phyloP scores from a whole-genome alignment of 768 basidiomycete species.

The Termitomyces sp. region DNA sequence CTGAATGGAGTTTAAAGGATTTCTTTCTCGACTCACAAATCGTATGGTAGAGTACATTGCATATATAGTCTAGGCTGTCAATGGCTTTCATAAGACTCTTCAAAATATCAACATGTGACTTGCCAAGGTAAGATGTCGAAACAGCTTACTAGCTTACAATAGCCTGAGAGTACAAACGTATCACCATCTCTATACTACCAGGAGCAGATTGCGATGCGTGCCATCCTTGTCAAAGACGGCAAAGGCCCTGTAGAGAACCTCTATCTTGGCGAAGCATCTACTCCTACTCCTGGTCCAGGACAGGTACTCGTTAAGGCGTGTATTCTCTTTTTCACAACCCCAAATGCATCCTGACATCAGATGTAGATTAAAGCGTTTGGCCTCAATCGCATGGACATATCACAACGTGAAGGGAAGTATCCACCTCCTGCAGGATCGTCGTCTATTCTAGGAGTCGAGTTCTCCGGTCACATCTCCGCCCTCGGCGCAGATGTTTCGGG shows the following conservation, averaged over 20 bases:
- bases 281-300: conserved; percentile 51
- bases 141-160: neutral
- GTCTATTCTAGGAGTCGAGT: conserved; percentile 82
- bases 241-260: conserved; percentile 76
- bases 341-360: neutral
- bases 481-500: conserved; percentile 46
- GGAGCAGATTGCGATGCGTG: conserved; percentile 53
- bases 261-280: conserved; percentile 69
- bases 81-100: too few relatives aligned
- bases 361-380: conserved; percentile 76
- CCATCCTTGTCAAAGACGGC: conserved; percentile 72
- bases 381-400: conserved; percentile 85
- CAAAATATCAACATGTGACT: conserved; percentile 2
- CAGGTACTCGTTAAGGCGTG: conserved; percentile 79
- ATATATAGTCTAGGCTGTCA: too few relatives aligned
- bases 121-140: neutral
- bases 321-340: neutral
- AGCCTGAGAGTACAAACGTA: neutral
- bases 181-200: neutral
- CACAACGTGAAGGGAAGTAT: conserved; percentile 70
- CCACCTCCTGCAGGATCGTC: conserved; percentile 76
- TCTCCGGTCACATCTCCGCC: conserved; percentile 62
- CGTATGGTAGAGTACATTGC: neutral
- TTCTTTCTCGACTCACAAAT: neutral
- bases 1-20: neutral